A percentile compares a stretch with the other conserved stretches of the same genome.
Conservation (phyloP, 257 asterid genomes). For the Leonotis leonurus region DNA sequence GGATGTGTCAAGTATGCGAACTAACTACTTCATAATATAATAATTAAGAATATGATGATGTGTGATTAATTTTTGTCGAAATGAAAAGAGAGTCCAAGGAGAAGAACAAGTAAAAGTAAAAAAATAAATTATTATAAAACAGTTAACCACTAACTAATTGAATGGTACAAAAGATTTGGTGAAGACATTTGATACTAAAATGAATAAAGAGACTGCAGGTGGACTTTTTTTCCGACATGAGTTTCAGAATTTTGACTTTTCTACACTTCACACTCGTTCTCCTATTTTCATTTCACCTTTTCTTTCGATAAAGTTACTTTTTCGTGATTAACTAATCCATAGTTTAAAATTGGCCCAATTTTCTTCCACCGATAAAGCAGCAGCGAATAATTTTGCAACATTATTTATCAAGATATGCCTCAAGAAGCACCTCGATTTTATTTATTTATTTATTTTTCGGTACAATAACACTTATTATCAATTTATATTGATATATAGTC, state of each 20-base stretch:
- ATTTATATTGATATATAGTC: too few species aligned
- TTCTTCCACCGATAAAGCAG: not conserved
- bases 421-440: too few species aligned
- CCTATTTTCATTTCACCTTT: not conserved
- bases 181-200: not conserved
- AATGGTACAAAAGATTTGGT: conserved; percentile 18
- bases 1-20: too few species aligned
- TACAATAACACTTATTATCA: too few species aligned
- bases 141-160: not conserved
- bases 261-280: not conserved
- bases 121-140: not conserved
- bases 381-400: not conserved
- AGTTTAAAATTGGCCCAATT: not conserved
- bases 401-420: not conserved
- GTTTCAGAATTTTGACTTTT: conserved; percentile 19
- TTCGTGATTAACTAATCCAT: conserved; percentile 7
- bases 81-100: not conserved
- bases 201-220: not conserved
- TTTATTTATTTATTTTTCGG: too few species aligned
- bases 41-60: too few species aligned
- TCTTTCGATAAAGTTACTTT: not conserved
- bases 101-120: not conserved
- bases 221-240: conserved; percentile 27
- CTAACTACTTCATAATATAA: too few species aligned
- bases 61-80: conserved; percentile 25